Conservation (phyloP, 2,329 filamentous ascomycete species). For the Monosporascus sp. region DNA sequence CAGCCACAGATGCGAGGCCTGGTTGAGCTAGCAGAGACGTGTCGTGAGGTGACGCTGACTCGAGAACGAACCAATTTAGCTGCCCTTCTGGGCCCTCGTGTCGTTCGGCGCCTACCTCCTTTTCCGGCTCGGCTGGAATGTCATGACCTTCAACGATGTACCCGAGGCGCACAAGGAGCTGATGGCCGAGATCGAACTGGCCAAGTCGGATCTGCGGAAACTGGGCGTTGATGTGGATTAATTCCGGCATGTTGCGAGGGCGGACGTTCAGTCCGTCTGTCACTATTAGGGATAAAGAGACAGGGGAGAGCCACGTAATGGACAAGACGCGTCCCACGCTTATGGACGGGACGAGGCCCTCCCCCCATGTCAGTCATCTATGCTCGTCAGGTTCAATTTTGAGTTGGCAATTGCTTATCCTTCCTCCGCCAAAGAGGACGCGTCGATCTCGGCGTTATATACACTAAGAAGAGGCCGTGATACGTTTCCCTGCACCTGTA, state of each 20-base stretch:
- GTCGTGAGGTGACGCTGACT: not conserved
- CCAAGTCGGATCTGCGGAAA: conserved; percentile 65
- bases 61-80: conserved; percentile 41
- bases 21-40: too few species aligned
- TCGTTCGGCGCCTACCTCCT: conserved; percentile 89
- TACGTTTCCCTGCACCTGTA: too few species aligned
- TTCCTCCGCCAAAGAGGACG: not conserved
- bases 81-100: conserved; percentile 90
- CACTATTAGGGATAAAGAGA: not conserved
- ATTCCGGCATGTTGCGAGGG: conserved; percentile 10
- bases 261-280: too few species aligned
- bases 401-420: not conserved
- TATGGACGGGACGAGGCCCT: not conserved
- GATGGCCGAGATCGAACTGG: conserved; percentile 75
- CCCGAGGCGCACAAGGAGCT: conserved; percentile 86
- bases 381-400: not conserved
- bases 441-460: not conserved
- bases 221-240: conserved; percentile 76
- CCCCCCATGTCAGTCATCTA: not conserved
- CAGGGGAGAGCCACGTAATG: not conserved
- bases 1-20: too few species aligned
- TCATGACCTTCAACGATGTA: conserved; percentile 95
- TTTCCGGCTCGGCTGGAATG: conserved; percentile 84
- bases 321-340: not conserved
- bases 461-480: too few species aligned